Percentiles rank a stretch among this genome's conserved stretches.
Conservation (phyloP, 2,329 filamentous ascomycete species). For the Cercospora sp. region DNA sequence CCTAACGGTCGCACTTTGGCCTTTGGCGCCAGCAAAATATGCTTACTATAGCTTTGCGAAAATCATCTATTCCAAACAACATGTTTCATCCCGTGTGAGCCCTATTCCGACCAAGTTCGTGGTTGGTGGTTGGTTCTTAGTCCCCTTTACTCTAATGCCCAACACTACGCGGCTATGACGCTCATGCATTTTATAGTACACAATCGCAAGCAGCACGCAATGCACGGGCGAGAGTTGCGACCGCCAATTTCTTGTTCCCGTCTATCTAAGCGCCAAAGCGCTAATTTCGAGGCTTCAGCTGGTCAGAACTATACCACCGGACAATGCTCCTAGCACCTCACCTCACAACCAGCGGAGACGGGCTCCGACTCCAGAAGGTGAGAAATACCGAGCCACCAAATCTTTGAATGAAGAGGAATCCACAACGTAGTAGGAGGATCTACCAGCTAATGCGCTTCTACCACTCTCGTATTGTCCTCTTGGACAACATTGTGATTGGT, state of each 20-base stretch:
- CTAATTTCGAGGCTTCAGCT: neutral
- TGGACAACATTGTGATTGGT: too few species aligned
- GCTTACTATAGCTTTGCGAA: neutral
- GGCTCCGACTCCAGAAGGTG: neutral
- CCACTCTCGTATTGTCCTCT: neutral
- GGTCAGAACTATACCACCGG: neutral
- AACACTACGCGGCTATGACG: neutral
- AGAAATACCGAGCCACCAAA: neutral
- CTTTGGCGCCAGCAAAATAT: neutral
- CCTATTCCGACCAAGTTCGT: neutral
- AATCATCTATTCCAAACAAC: neutral
- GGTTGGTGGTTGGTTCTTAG: neutral
- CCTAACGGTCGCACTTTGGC: neutral
- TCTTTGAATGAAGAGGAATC: neutral
- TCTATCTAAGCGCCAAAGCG: neutral
- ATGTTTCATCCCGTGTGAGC: neutral
- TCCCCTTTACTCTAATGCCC: neutral
- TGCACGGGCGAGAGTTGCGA: neutral
- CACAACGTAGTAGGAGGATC: neutral
- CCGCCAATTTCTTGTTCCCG: neutral
- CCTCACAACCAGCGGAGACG: neutral
- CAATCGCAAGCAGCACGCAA: neutral
- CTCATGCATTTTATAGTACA: neutral
- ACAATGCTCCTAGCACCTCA: neutral
- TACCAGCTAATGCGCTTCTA: neutral